Evolutionary conservation across 768 basidiomycete genomes (phyloP).

Genomic region (Cytidiella melzeri): DNA sequence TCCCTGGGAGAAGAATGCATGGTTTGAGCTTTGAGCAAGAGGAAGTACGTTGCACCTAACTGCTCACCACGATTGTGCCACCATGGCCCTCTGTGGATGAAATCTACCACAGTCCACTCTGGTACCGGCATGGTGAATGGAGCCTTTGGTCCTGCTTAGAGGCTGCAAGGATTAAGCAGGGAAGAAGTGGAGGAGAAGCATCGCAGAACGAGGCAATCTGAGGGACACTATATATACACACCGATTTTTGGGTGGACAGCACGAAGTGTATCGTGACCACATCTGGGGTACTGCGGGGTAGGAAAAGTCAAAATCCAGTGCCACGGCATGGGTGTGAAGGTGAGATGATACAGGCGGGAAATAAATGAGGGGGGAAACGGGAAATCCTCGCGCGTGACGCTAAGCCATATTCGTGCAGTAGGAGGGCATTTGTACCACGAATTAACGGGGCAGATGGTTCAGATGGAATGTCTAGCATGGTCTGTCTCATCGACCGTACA

Average conservation of each 20-base stretch:
- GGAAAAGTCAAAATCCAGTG: not conserved
- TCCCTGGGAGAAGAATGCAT: constrained; percentile 34
- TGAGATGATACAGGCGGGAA: constrained; percentile 6
- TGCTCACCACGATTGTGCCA: constrained; percentile 52
- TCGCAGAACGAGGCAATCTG: constrained; percentile 1
- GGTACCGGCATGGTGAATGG: constrained; percentile 27
- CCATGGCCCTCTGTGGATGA: constrained; percentile 55
- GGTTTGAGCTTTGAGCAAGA: not conserved
- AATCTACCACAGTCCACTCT: constrained; percentile 52
- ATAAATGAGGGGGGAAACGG: not conserved
- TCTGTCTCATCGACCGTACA: no score
- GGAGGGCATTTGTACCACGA: no score
- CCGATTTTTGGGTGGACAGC: not conserved
- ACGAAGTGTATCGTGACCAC: no score
- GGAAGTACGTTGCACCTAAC: not conserved
- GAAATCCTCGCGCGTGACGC: not conserved
- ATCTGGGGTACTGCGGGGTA: constrained; percentile 23
- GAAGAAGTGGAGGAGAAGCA: constrained; percentile 7
- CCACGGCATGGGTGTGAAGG: not conserved
- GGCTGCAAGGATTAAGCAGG: not conserved
- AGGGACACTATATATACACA: constrained; percentile 14
- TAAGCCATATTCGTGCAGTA: no score
- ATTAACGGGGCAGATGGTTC: no score
- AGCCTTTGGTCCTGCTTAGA: not conserved
- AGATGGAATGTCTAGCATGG: no score